Evolutionary conservation across 2,329 filamentous ascomycete genomes (phyloP), one percentile per base, ranked within the genome.

Genomic region (Escovopsis sp.): DNA sequence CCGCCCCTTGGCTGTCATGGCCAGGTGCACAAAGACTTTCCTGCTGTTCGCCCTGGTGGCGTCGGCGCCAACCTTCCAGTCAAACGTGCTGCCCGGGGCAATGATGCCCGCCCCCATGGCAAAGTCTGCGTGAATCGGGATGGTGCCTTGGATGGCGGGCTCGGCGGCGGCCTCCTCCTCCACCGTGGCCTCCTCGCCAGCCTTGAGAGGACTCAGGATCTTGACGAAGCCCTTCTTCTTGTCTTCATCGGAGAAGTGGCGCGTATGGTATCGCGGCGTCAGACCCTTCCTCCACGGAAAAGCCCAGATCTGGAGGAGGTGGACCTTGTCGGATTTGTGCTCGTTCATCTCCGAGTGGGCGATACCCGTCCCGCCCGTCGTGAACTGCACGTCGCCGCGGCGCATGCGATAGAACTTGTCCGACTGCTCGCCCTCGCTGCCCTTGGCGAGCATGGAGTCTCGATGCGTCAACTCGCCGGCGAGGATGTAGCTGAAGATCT

Each of bases 301-400:
- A 1, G 78, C 83, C 85, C 84, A 93, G 47, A 93, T 92, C 57
- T 93, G 85, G 25, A 93, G 61, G 51, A 92, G 92, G 52, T 92
- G 84, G 11, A 84, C 79, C 17, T 79, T 73, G 31, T 82, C 72
- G 12, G 68, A 59, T 35, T 61, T 54, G 53, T 84, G 76, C 57
- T 90, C 76, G 56, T 88, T 90, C 58, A 79, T 75, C 58, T 93
- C 85, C 7, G 75, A 81, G 56, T 93, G 84, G 2, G 83, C 72
- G 48, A 93, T 72, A 47, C 76, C 76, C 5, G 74, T 85, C 36
- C 85, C 85, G n/a, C 82, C 85, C 12, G 79, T 86, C 9, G 85
- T 93, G 57, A 92, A 93, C 51, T 93, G 85, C 31, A 93, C 81
- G 54, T 92, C 84, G 11, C 84, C 83, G 27, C 83, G 67, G 48